Base-by-base conservation (phyloP, 257 asterid genomes). In the Solanum tacnaense region DNA sequence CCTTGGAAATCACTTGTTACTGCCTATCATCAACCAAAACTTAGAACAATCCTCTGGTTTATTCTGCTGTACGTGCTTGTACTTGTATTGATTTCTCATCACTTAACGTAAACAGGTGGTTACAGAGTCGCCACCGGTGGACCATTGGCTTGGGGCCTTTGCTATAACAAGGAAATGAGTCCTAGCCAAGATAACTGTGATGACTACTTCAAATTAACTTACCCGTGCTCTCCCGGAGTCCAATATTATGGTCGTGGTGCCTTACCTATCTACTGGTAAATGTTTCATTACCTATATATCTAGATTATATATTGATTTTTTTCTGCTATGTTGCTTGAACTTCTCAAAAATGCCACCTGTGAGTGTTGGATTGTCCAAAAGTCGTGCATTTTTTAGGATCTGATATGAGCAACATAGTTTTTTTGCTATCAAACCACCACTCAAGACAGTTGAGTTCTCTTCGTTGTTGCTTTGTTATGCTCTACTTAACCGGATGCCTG, bases 91-190 rank as follows among this genome's bases (percentile, higher is more conserved):
- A 82, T 9, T 20, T 82, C 20, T 49, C 67, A 82, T 15, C 16
- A 9, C 41, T 44, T 81, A 7, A 27, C 23, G 9, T 20, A 29
- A 49, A 82, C 41, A 97, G 99, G 99, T 89, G 99, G 98, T 89
- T 92, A 94, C 83, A 95, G 96, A 60, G 98, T 95, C n/a, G 96
- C 98, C 15, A 94, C 98, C 0, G 98, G 99, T 4, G 98, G 99
- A 86, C 99, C 98, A 7, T 88, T 91, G 83, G 98, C 98, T 29
- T 96, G 98, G 98, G 99, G 99, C 46, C 93, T 96, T 13, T 96
- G 98, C 90, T 97, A 95, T 90, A 95, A 93, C 88, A 91, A 87
- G 84, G 93, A 92, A 87, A 36, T 92, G 92, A 92, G 94, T 88
- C 94, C 94, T 68, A 89, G 84, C 49, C 90, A 88, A 38, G 86